phyloP scores from a whole-genome alignment of 108 stramenopile species.

The Poteriospumella lacustris region DNA sequence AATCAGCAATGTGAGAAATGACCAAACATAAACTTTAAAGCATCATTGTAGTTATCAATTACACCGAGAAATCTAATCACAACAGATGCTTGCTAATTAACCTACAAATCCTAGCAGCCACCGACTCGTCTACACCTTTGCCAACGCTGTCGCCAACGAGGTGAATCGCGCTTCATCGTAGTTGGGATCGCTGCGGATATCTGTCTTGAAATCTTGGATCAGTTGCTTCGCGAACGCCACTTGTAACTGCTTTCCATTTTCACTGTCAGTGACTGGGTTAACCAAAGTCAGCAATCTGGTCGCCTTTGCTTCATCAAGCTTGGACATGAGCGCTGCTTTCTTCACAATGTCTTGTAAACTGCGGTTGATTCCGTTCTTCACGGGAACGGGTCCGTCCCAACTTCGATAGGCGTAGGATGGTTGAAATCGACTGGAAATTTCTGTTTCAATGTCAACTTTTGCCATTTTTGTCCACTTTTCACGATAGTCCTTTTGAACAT shows the following conservation, averaged over 20 bases:
- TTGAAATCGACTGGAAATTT: not conserved
- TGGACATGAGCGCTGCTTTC: not conserved
- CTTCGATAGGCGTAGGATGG: not conserved
- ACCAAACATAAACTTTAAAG: not conserved
- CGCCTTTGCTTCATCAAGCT: not conserved
- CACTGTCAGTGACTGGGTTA: not conserved
- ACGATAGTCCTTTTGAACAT: constrained; percentile 9
- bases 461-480: constrained; percentile 15
- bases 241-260: constrained; percentile 3
- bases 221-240: not conserved
- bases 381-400: not conserved
- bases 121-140: no score
- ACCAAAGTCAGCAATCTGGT: not conserved
- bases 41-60: not conserved
- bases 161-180: not conserved
- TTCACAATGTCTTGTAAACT: not conserved
- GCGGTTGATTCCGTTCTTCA: not conserved
- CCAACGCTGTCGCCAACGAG: not conserved
- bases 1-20: no score
- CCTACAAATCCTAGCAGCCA: no score
- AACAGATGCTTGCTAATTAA: no score
- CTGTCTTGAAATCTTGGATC: not conserved
- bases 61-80: no score
- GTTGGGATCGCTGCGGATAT: not conserved
- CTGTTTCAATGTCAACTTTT: not conserved